phyloP scores from a whole-genome alignment of 208 protist species.

The Angomonas desouzai region DNA sequence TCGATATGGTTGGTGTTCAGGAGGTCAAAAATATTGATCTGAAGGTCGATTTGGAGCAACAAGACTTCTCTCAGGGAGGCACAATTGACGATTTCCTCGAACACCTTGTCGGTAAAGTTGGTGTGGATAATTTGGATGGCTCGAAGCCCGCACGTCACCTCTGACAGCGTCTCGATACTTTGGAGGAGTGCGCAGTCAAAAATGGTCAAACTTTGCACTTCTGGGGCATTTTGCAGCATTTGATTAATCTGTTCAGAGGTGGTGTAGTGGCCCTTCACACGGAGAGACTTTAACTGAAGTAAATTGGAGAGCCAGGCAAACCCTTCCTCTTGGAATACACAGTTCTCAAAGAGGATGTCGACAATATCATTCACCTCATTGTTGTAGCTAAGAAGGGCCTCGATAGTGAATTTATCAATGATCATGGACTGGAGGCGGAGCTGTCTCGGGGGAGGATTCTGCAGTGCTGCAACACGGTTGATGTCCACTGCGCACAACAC shows the following conservation, averaged over 20 bases:
- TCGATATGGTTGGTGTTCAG: conserved; percentile 29
- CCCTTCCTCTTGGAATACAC: conserved; percentile 22
- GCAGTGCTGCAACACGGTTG: conserved; percentile 20
- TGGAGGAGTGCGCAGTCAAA: conserved; percentile 22
- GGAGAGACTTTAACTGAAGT: conserved; percentile 15
- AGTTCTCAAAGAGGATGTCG: conserved; percentile 35
- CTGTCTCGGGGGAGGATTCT: conserved; percentile 14
- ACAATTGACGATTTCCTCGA: conserved; percentile 20
- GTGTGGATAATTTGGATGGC: conserved; percentile 30
- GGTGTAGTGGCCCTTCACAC: conserved; percentile 20
- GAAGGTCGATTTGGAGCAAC: conserved; percentile 29
- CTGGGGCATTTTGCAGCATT: conserved; percentile 13
- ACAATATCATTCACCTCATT: conserved; percentile 12
- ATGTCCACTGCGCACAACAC: conserved; percentile 26
- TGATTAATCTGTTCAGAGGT: conserved; percentile 18
- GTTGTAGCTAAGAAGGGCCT: conserved; percentile 25
- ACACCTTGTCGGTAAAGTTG: conserved; percentile 22
- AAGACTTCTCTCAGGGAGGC: conserved; percentile 22
- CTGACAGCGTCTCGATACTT: conserved; percentile 11
- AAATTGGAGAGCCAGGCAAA: conserved; percentile 23
- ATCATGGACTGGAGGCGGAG: conserved; percentile 28
- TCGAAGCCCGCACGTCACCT: conserved; percentile 4
- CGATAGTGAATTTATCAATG: conserved; percentile 22
- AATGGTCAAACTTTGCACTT: conserved; percentile 23
- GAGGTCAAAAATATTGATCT: conserved; percentile 32